Percentiles rank a stretch among this genome's conserved stretches.
phyloP scores from a whole-genome alignment of 2,329 filamentous ascomycete genomes.

The Ophiostoma novo-ulmi region DNA sequence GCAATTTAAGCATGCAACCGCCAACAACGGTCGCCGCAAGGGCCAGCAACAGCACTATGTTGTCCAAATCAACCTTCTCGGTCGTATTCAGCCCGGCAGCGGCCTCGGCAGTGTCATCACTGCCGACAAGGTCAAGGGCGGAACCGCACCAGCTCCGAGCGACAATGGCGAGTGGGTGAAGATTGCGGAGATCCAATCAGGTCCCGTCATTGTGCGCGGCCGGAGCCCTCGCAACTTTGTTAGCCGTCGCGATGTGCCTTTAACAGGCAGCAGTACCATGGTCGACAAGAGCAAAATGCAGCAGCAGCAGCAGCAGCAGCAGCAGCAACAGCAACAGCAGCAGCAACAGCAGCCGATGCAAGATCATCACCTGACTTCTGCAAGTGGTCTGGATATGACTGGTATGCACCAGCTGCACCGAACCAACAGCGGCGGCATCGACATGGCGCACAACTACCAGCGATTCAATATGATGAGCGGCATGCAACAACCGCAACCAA shows the following conservation, averaged over 20 bases:
- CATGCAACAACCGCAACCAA: conserved; percentile 30
- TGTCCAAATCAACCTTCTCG: conserved; percentile 73
- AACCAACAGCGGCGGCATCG: conserved; percentile 19
- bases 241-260: conserved; percentile 75
- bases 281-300: conserved; percentile 46
- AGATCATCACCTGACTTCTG: conserved; percentile 6
- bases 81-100: conserved; percentile 39
- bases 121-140: background rate
- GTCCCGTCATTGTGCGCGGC: conserved; percentile 90
- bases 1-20: conserved; percentile 93
- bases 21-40: conserved; percentile 90
- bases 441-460: conserved; percentile 30
- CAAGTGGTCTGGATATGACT: conserved; percentile 4
- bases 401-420: conserved; percentile 20
- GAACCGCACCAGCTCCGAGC: conserved; percentile 46
- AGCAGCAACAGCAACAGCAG: conserved; percentile 25
- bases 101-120: conserved; percentile 3
- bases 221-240: conserved; percentile 93
- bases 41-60: conserved; percentile 94
- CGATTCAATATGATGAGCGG: conserved; percentile 35
- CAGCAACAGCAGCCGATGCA: conserved; percentile 22
- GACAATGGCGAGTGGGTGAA: conserved; percentile 60
- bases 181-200: conserved; percentile 81
- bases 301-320: conserved; percentile 25
- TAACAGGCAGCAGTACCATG: conserved; percentile 43